Conservation (phyloP, 2,329 filamentous ascomycete genomes). For the Ascochyta viciae-villosae region DNA sequence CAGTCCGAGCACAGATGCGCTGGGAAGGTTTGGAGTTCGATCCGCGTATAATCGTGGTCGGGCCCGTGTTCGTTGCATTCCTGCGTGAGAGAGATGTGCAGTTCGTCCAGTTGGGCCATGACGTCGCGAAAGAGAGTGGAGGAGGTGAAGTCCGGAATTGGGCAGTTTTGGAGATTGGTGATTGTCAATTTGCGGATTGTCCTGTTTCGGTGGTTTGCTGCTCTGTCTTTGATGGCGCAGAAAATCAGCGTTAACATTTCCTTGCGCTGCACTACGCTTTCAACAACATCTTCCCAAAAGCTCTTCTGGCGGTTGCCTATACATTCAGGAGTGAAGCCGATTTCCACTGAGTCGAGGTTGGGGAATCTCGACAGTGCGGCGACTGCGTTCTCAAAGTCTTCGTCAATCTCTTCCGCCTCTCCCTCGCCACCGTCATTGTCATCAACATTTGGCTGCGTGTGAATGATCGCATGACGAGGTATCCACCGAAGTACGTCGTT, state of each 20-base stretch:
- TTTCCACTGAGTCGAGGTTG: conserved; percentile 1
- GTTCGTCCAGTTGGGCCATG: conserved; percentile 15
- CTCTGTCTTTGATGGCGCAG: neutral
- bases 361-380: neutral
- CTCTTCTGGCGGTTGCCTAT: neutral
- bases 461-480: conserved; percentile 12
- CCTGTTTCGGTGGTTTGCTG: conserved; percentile 8
- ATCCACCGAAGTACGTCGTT: conserved; percentile 6
- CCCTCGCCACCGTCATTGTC: neutral
- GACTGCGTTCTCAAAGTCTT: neutral
- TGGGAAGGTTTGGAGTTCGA: conserved; percentile 18
- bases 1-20: conserved; percentile 7
- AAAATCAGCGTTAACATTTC: neutral
- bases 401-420: neutral
- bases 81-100: conserved; percentile 12
- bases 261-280: neutral
- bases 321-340: neutral
- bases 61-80: conserved; percentile 15
- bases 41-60: conserved; percentile 14
- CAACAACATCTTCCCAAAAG: neutral
- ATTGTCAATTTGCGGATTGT: conserved; percentile 17
- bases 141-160: conserved; percentile 9
- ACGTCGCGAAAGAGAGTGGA: conserved; percentile 15
- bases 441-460: conserved; percentile 1
- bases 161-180: conserved; percentile 18